Evolutionary conservation across 768 basidiomycete genomes (phyloP).

Genomic region (Suillus occidentalis): DNA sequence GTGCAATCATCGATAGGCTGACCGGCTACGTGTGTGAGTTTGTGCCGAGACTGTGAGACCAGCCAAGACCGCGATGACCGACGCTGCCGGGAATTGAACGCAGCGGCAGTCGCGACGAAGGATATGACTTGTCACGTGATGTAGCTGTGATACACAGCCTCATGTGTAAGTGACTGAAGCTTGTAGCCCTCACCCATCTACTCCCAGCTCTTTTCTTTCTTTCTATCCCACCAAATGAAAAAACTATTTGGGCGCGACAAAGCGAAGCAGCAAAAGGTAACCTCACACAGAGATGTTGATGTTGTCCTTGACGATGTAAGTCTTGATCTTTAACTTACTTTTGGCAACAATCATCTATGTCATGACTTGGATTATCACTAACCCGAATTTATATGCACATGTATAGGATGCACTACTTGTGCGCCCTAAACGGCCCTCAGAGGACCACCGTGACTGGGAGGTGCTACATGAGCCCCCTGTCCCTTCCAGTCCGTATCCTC

Average conservation of each 20-base stretch:
- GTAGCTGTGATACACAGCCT: slow-evolving; percentile 14
- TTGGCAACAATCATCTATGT: neutral
- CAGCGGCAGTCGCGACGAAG: neutral
- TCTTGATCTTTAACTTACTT: slow-evolving; percentile 7
- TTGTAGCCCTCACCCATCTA: slow-evolving; percentile 7
- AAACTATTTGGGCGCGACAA: slow-evolving; percentile 59
- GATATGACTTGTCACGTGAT: slow-evolving; percentile 9
- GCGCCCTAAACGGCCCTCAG: neutral
- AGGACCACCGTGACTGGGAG: slow-evolving; percentile 7
- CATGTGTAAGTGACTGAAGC: slow-evolving; percentile 2
- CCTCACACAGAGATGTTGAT: slow-evolving; percentile 24
- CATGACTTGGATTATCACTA: neutral
- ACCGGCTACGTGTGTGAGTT: neutral
- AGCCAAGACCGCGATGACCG: neutral
- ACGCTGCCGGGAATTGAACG: neutral
- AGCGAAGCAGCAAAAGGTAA: slow-evolving; percentile 36
- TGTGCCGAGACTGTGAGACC: neutral
- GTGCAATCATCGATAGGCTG: neutral
- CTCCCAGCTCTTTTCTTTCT: neutral
- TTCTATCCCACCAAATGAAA: slow-evolving; percentile 43
- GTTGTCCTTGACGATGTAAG: slow-evolving; percentile 32
- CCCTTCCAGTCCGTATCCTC: slow-evolving; percentile 17
- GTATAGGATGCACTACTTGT: neutral
- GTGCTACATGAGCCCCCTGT: slow-evolving; percentile 11
- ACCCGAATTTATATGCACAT: neutral